These are phyloP conservation scores for Aureobasidium zeae DNA, from an alignment of 2,329 filamentous ascomycete genomes.

Conservation along the genomic window DNA sequence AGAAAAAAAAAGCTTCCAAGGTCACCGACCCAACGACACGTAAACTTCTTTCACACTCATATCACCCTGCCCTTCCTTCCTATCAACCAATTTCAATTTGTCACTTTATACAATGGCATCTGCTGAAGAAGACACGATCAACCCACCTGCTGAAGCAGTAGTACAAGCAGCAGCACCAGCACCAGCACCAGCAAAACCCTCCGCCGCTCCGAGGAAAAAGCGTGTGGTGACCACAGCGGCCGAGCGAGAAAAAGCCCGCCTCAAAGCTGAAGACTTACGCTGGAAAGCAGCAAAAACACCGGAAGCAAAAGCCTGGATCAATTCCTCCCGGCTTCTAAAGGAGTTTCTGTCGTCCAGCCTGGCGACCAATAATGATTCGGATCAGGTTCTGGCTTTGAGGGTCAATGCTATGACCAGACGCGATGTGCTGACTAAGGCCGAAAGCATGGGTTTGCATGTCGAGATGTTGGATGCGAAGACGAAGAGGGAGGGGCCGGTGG, in stretches of 20 bases:
- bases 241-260: constrained; percentile 4
- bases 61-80: not conserved
- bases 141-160: too few species aligned
- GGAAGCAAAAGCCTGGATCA: constrained; percentile 13
- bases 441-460: constrained; percentile 4
- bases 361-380: too few species aligned
- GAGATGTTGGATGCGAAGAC: constrained; percentile 3
- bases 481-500: not conserved
- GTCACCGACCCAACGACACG: constrained; percentile 11
- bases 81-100: too few species aligned
- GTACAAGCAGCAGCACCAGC: too few species aligned
- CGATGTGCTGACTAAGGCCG: constrained; percentile 1
- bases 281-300: constrained; percentile 6
- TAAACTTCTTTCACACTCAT: too few species aligned
- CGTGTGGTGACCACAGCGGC: constrained; percentile 9
- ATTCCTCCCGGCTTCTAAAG: constrained; percentile 1
- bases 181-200: too few species aligned
- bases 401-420: not conserved
- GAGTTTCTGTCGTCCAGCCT: not conserved
- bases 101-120: too few species aligned
- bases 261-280: not conserved
- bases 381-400: constrained; percentile 6
- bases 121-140: too few species aligned
- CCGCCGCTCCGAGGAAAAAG: too few species aligned
- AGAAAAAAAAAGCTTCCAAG: constrained; percentile 1